phyloP scores from a whole-genome alignment of 805 yeast genomes.

The Jamesozyma hellenica region DNA sequence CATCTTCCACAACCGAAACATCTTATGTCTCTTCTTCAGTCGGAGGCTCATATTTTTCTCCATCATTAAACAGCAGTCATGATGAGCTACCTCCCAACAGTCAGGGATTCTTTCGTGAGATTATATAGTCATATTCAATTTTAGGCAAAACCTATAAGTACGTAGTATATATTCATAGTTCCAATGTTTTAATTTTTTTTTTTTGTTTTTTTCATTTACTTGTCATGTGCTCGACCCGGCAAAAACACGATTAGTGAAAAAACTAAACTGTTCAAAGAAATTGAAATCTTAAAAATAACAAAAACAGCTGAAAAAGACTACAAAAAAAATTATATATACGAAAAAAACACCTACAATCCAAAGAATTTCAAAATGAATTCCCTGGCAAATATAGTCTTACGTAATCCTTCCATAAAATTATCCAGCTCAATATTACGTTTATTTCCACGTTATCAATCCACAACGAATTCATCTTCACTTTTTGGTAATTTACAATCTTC shows the following conservation, averaged over 20 bases:
- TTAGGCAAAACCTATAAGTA: too few relatives aligned
- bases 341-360: neutral
- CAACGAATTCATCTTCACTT: neutral
- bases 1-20: conserved; percentile 9
- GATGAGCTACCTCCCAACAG: conserved; percentile 2
- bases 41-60: conserved; percentile 11
- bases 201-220: too few relatives aligned
- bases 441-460: neutral
- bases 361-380: neutral
- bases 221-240: too few relatives aligned
- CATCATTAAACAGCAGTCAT: conserved; percentile 6
- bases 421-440: neutral
- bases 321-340: too few relatives aligned
- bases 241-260: too few relatives aligned
- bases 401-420: neutral
- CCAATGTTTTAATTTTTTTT: too few relatives aligned
- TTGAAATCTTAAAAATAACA: too few relatives aligned
- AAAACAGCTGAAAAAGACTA: too few relatives aligned
- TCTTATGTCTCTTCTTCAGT: conserved; percentile 13
- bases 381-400: neutral
- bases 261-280: too few relatives aligned
- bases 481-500: conserved; percentile 1
- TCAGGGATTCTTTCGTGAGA: conserved; percentile 18
- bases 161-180: too few relatives aligned
- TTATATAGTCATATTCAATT: conserved; percentile 6